Base-by-base conservation (phyloP, 495 filamentous ascomycete species). In the Daldinia concentrica region DNA sequence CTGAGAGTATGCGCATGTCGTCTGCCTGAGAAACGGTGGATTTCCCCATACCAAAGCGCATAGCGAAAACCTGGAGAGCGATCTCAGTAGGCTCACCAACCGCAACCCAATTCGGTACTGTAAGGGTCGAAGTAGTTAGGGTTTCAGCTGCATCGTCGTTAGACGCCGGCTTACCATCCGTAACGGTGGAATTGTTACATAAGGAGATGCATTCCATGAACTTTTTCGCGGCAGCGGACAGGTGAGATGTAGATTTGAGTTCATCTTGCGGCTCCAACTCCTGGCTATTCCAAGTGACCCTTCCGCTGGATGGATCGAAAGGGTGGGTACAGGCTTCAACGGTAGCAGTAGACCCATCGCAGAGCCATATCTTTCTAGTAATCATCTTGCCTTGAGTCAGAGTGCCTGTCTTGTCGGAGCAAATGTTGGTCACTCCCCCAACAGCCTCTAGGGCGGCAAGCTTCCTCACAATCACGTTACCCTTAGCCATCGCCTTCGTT, bases 401-500 rank as follows among this genome's bases (percentile, higher is more conserved):
- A 4, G 87, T 90, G 29, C 88, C 88, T 4, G 88, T 90, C 75
- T 90, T 90, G 78, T 90, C 88, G 15, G 88, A 84, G 62, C 85
- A 86, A 51, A 87, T 87, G 65, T 86, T 85, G 29, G 86, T 88
- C 30, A 88, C 84, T 52, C 84, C 86, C 6, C 86, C 86, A 26
- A 88, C 80, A 24, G 86, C 86, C 71, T 93, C 90, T 12, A 92
- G 77, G 5, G 89, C 87, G 19, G 90, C 84, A 43, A 91, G 81
- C 67, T 88, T 88, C 30, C 90, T 84, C 22, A 92, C 89, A 68
- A 92, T 87, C 58, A 92, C 90, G 75, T 92, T 83, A 27, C 87
- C 82, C 64, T 86, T 81, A 6, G 88, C 89, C 91, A 93, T 93
- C 48, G 88, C 86, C 77, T 89, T 90, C 9, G 89, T 90, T 36